Evolutionary conservation across 2,329 filamentous ascomycete genomes (phyloP), one percentile per base, ranked within the genome.

Genomic region (Metarhizium album): DNA sequence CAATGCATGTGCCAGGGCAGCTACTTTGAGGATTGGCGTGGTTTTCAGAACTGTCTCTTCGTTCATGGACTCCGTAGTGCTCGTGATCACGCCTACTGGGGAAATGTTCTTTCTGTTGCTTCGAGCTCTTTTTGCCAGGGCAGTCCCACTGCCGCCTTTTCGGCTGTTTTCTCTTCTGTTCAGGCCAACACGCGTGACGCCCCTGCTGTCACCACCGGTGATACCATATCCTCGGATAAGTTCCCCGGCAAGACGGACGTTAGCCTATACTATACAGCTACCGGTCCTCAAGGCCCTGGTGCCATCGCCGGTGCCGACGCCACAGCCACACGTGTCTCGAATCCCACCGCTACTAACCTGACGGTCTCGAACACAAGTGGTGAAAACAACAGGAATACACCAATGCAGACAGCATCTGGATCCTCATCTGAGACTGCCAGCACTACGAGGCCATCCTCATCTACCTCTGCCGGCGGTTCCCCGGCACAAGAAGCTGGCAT

Each of bases 1-100:
- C 54, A 63, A 56, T 71, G 71, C 59, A 69, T 73, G 62, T 75
- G 72, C 60, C 59, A 58, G 9, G 67, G 71, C 37, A 66, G 62
- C 51, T 73, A 65, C 62, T 74, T 74, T 59, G 37, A 54, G 27
- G 67, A 72, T 52, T 73, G 70, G 69, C 49, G 61, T 9, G 67
- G 63, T 47, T 74, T 71, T 58, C 66, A 70, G 31, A 53, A 63
- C 31, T 75, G 71, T 55, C 61, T 72, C 14, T 61, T 60, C 42
- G 58, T 67, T 14, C 70, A 74, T 57, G 71, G 70, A 45, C 62
- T 63, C 7, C 67, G 68, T 42, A 66, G 62, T 24, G 62, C 66
- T 53, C 64, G 59, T 18, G 64, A 67, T 50, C 57, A 61, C 23
- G 55, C 54, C 11, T 66, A 64, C 53, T 71, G 65, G 59, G 52